Conservation (phyloP, 768 basidiomycete genomes). For the Trametes cinnabarina region DNA sequence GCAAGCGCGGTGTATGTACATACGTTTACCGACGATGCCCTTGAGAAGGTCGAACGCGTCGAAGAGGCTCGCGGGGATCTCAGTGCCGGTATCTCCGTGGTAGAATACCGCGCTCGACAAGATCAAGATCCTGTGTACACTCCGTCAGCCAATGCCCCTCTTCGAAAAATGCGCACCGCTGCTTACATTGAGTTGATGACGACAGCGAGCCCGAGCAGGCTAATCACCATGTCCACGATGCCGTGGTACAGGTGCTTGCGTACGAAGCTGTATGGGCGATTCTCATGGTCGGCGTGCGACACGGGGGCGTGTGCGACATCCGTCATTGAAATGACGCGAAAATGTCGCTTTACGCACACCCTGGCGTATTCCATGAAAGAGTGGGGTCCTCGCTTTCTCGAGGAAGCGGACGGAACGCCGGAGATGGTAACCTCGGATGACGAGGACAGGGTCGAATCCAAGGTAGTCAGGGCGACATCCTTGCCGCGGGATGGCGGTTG, state of each 20-base stretch:
- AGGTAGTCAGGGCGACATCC: not conserved
- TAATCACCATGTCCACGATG: conserved; percentile 47
- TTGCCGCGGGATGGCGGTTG: conserved; percentile 16
- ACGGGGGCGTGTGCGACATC: conserved; percentile 36
- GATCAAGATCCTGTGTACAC: conserved; percentile 65
- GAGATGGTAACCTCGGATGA: conserved; percentile 7
- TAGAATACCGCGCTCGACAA: conserved; percentile 83
- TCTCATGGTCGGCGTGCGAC: conserved; percentile 40
- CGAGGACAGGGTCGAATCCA: conserved; percentile 1
- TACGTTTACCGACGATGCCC: conserved; percentile 65
- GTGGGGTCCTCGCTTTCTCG: conserved; percentile 14
- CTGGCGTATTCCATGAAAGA: conserved; percentile 3
- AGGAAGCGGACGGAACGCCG: conserved; percentile 23
- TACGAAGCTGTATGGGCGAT: conserved; percentile 37
- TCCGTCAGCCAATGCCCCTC: conserved; percentile 1
- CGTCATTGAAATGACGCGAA: conserved; percentile 27
- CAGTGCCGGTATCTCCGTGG: conserved; percentile 42
- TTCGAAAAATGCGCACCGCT: not conserved
- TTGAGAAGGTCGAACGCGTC: conserved; percentile 78
- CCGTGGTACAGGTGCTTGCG: conserved; percentile 42
- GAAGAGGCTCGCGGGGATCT: conserved; percentile 70
- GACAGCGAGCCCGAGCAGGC: conserved; percentile 81
- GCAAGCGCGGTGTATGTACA: not conserved
- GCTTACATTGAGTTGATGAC: conserved; percentile 81
- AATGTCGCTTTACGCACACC: conserved; percentile 12